phyloP scores from a whole-genome alignment of 1,139 yeast species.

The Blastobotrys arbuscula region DNA sequence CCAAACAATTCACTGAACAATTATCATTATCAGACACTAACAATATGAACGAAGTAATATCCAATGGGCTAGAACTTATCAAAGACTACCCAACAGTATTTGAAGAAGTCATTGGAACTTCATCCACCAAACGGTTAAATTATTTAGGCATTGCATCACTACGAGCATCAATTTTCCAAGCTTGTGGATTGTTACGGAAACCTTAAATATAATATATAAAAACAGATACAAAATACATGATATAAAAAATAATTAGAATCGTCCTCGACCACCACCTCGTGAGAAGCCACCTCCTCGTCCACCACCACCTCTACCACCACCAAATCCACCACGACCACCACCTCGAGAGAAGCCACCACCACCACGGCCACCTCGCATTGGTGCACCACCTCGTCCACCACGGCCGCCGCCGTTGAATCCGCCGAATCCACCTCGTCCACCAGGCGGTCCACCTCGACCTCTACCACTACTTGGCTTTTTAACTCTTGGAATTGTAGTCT shows the following conservation, averaged over 20 bases:
- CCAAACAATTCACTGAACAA: slow-evolving; percentile 4
- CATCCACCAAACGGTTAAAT: slow-evolving; percentile 18
- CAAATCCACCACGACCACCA: slow-evolving; percentile 36
- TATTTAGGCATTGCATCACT: slow-evolving; percentile 25
- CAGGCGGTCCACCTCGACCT: slow-evolving; percentile 35
- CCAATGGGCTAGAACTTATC: slow-evolving; percentile 10
- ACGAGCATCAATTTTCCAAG: slow-evolving; percentile 24
- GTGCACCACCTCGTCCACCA: slow-evolving; percentile 40
- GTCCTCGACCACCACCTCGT: slow-evolving; percentile 41
- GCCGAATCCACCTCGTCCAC: slow-evolving; percentile 42
- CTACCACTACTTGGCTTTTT: slow-evolving; percentile 50
- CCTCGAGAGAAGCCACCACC: slow-evolving; percentile 38
- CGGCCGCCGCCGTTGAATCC: slow-evolving; percentile 43
- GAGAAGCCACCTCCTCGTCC: slow-evolving; percentile 29
- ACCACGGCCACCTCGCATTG: slow-evolving; percentile 36
- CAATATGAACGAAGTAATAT: slow-evolving; percentile 13
- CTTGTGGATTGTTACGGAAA: slow-evolving; percentile 14
- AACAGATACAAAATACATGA: background rate
- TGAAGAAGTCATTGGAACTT: slow-evolving; percentile 26
- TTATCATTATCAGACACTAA: slow-evolving; percentile 16
- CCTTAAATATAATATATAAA: slow-evolving; percentile 1
- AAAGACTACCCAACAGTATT: slow-evolving; percentile 16
- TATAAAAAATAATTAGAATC: slow-evolving; percentile 3
- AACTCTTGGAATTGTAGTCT: slow-evolving; percentile 73
- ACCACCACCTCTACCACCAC: slow-evolving; percentile 40